phyloP scores from a whole-genome alignment of 352 stramenopile species.

The Pythium folliculosum region DNA sequence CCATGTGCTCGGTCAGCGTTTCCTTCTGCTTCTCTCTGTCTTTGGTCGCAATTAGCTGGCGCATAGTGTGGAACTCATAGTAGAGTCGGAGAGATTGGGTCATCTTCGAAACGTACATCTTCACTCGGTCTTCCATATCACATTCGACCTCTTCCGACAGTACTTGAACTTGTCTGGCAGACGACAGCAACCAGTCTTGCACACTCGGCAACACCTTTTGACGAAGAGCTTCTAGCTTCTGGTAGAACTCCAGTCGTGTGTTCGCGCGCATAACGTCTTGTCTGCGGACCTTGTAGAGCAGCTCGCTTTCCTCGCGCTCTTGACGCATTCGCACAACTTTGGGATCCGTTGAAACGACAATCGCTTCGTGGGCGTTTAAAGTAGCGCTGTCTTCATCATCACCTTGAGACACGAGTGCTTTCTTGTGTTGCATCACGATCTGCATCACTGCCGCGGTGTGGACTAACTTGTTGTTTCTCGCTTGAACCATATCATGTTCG shows the following conservation, averaged over 20 bases:
- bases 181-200: constrained; percentile 32
- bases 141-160: constrained; percentile 40
- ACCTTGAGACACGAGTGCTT: constrained; percentile 9
- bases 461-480: constrained; percentile 4
- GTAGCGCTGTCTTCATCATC: constrained; percentile 18
- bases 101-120: constrained; percentile 50
- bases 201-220: constrained; percentile 23
- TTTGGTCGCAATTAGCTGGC: constrained; percentile 47
- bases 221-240: constrained; percentile 26
- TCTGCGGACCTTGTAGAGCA: constrained; percentile 12
- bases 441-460: constrained; percentile 15
- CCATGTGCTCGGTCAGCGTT: constrained; percentile 44
- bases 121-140: constrained; percentile 37
- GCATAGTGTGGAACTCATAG: constrained; percentile 65
- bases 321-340: constrained; percentile 16
- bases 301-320: constrained; percentile 18
- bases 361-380: constrained; percentile 13
- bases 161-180: constrained; percentile 13
- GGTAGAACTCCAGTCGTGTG: constrained; percentile 26
- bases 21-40: constrained; percentile 52
- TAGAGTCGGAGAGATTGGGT: constrained; percentile 41
- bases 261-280: constrained; percentile 29
- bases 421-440: constrained; percentile 7
- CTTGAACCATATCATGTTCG: constrained; percentile 28
- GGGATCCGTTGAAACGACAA: constrained; percentile 17